Base-by-base conservation (phyloP, 1,284 basidiomycete species). In the Taiwanofungus camphoratus region DNA sequence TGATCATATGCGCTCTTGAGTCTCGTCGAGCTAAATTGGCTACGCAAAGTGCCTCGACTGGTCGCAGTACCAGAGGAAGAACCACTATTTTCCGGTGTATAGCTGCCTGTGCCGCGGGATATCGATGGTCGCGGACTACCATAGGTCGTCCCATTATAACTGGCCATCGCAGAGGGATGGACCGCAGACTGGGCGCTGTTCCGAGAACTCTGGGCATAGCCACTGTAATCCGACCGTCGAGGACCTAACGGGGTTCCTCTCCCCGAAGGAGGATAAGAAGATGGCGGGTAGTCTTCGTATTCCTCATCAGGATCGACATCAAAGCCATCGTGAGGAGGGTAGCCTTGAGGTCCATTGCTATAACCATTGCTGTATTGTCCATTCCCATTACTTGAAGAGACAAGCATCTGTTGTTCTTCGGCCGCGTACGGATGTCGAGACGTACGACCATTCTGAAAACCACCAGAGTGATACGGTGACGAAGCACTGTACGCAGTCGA, bases 261-360 rank as follows among this genome's bases (percentile, higher is more conserved):
- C 12, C 82, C 86, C 18, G 82, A 79, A 8, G 74, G 57, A 3
- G 73, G 63, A 42, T 75, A 67, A n/a, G 67, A 57, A 39, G 61
- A 63, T 16, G 74, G 67, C 7, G 79, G 74, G 56, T 86, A 81
- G 53, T 90, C 85, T 53, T 87, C 85, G 44, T 69, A 77, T 2
- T 88, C 86, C 46, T 87, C 83, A 26, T 86, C 85, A 3, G 66
- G 64, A 41, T 84, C 81, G 40, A 74, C 63, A 39, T 82, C 82
- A 52, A 83, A 82, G 8, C 79, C 82, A 39, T 82, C 75, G 47
- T 79, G 65, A 4, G 75, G 73, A n/a, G 75, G 73, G 56, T 82
- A 78, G 21, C 77, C 79, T 36, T 73, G 69, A 1, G 77, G 71
- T 2, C 77, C 78, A 46, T 57, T 49, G 20, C 59, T 59, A 48